phyloP scores from a whole-genome alignment of 163 green algal species.

The Prototheca cutis region DNA sequence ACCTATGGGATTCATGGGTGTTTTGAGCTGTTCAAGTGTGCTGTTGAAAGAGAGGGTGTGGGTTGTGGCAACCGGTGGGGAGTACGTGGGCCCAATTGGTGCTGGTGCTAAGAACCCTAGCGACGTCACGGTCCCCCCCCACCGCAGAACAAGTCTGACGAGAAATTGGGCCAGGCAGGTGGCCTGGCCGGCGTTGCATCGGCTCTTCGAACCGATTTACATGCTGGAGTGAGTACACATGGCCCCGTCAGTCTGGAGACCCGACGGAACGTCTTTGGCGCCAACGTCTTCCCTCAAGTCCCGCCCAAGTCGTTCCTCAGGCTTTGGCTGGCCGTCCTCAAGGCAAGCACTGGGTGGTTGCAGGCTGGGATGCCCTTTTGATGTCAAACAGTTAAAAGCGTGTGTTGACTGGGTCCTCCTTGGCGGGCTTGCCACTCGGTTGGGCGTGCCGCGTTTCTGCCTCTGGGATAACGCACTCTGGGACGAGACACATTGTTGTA shows the following conservation, averaged over 20 bases:
- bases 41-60: neutral
- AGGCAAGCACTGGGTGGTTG: too few species aligned
- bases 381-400: too few species aligned
- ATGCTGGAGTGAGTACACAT: conserved; percentile 37
- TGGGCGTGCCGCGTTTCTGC: too few species aligned
- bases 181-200: conserved; percentile 18
- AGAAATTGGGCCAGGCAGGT: conserved; percentile 22
- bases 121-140: neutral
- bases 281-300: conserved; percentile 58
- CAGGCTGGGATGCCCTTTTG: too few species aligned
- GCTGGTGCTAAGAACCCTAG: too few species aligned
- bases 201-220: conserved; percentile 17
- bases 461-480: too few species aligned
- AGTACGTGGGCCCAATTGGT: too few species aligned
- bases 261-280: conserved; percentile 51
- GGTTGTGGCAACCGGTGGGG: neutral
- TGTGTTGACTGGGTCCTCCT: too few species aligned
- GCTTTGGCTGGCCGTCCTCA: conserved; percentile 55
- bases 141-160: conserved; percentile 3
- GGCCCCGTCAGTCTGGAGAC: conserved; percentile 12
- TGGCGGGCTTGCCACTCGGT: too few species aligned
- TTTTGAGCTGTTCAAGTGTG: neutral
- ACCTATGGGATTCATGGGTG: neutral
- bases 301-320: conserved; percentile 66
- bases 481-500: too few species aligned